Base-by-base conservation (phyloP, 768 basidiomycete genomes). In the Lactifluus subvellereus region DNA sequence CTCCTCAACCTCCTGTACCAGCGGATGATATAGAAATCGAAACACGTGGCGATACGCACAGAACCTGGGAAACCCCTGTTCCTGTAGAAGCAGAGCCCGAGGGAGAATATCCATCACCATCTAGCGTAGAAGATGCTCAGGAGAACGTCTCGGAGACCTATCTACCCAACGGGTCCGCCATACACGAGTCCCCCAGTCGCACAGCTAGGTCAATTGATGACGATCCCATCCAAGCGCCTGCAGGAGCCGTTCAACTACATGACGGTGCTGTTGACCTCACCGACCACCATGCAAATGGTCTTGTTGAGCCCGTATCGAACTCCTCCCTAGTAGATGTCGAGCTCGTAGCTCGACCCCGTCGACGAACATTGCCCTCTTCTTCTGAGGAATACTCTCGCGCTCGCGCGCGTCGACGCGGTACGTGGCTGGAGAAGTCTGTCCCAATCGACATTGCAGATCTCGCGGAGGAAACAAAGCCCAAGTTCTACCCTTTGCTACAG, bases 401-500 rank as follows among this genome's bases (percentile, higher is more conserved):
- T 2, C 79, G 79, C 9, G 66, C 75, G 47, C 75, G 74, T 55
- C 74, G 77, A 16, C 73, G 78, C 2, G 77, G 79, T 16, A 72
- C 75, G 32, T 72, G 72, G 57, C 68, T 80, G 10, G 77, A 76
- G 66, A 80, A 78, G 65, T 69, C 64, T 2, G 70, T 75, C 0
- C 79, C 80, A 0, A 67, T 73, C 0, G 65, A 70, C 3, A 73
- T 80, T 27, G 69, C 71, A 30, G 76, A 75, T 16, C 66, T 68
- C 43, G 47, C 67, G 71, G 51, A 71, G 63, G 64, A 74, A 65
- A 66, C 69, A 69, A 40, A 49, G 18, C 65, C 71, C 13, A 67
- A 55, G 13, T 73, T 64, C 70, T 84, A 84, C 67, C 83, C 84
- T 0, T 72, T 94, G 38, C 71, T 76, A n/a, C 66, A 73, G 5